Evolutionary conservation across 2,329 filamentous ascomycete genomes (phyloP).

Genomic region (Phyllosticta paracitricarpa): DNA sequence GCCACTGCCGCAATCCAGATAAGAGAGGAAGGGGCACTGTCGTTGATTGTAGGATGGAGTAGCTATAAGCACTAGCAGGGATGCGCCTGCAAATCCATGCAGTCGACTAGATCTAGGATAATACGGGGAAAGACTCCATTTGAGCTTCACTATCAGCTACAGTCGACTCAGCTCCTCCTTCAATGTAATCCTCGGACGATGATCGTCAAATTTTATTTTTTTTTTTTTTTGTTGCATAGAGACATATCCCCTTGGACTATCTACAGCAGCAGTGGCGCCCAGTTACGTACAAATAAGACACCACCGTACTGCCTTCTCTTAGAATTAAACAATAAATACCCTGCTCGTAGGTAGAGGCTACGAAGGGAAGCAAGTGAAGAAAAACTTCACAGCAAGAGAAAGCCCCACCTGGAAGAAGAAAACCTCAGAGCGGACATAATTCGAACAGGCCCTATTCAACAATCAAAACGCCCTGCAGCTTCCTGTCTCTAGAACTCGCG

Average conservation of each 20-base stretch:
- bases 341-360: neutral
- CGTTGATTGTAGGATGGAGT: neutral
- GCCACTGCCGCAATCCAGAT: neutral
- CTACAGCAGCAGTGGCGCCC: neutral
- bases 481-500: constrained; percentile 27
- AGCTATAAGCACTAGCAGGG: neutral
- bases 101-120: neutral
- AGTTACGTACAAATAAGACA: neutral
- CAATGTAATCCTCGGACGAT: neutral
- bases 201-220: too few species aligned
- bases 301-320: neutral
- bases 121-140: neutral
- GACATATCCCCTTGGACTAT: neutral
- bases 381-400: neutral
- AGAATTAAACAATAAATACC: neutral
- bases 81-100: neutral
- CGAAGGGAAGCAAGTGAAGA: neutral
- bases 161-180: neutral
- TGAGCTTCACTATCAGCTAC: neutral
- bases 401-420: neutral
- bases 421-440: neutral
- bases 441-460: constrained; percentile 13
- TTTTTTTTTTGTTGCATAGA: neutral
- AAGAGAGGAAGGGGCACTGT: neutral
- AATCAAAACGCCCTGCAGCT: constrained; percentile 5